Base-by-base conservation (phyloP, 768 basidiomycete genomes). In the Cystofilobasidium macerans region DNA sequence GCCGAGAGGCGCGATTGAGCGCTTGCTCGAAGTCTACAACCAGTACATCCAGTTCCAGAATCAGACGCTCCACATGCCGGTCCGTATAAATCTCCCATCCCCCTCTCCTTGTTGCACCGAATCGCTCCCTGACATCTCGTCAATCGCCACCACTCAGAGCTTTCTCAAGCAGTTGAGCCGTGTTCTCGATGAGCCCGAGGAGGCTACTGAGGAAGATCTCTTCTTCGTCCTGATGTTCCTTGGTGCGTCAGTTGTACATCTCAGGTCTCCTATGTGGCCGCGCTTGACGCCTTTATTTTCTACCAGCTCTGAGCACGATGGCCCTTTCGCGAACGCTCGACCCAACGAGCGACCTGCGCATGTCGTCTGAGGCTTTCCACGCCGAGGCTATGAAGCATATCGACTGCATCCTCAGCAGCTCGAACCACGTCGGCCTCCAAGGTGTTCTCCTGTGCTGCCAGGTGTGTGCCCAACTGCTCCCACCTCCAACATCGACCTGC, bases 221-320 rank as follows among this genome's bases (percentile, higher is more conserved):
- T 77, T 77, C 64, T 75, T 77, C 32, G 75, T 77, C 35, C 71
- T 76, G 70, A 77, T 77, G 75, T 75, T 77, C 26, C 53, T 77
- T 11, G 76, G 76, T 76, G 40, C 70, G 73, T 69, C 26, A 13
- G 12, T 3, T 6, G 7, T 54, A 16, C 42, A 3, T 48, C 42
- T 28, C 30, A 2, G 12, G 3, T 61, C 28, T 45, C 26, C 60
- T 51, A 24, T 48, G 7, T 5, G 45, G 7, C 8, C 48, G 28
- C 9, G n/a, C 11, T 22, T 51, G 48, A 51, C 13, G 4, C 3
- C 24, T 53, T 53, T 53, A 3, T 26, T 35, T 38, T 36, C 51
- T 38, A 14, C 43, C 43, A 75, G 76, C 76, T 0, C 65, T 77
- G 26, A 73, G 72, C 48, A 77, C 76, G 18, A 77, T 77, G 76